Percentiles rank a stretch among this genome's conserved stretches.
These are phyloP conservation scores for Xylaria sp. DNA, from an alignment of 2,329 filamentous ascomycete genomes.

Conservation along the genomic window DNA sequence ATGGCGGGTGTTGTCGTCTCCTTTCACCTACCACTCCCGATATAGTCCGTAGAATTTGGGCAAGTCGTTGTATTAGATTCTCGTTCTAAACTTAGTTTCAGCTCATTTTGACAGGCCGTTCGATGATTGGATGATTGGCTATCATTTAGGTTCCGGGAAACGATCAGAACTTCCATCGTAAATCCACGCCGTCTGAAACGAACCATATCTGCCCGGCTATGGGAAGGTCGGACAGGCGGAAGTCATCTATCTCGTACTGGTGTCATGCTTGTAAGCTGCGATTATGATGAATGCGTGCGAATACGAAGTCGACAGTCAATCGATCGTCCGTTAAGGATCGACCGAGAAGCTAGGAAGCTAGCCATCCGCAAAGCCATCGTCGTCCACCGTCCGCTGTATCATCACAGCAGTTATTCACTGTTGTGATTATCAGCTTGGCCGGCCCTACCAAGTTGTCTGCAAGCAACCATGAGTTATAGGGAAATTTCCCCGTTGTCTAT, in stretches of 20 bases:
- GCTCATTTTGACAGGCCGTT: too few relatives aligned
- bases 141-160: too few relatives aligned
- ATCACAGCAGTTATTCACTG: neutral
- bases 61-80: neutral
- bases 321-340: neutral
- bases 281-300: neutral
- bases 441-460: too few relatives aligned
- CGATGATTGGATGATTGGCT: too few relatives aligned
- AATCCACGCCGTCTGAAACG: too few relatives aligned
- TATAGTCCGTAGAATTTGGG: too few relatives aligned
- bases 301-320: neutral
- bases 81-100: neutral
- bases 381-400: neutral
- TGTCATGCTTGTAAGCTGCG: neutral
- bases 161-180: too few relatives aligned
- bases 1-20: neutral
- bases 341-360: neutral
- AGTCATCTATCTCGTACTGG: neutral
- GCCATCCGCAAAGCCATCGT: neutral
- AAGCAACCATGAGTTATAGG: too few relatives aligned
- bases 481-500: too few relatives aligned
- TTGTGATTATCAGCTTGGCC: too few relatives aligned
- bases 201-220: too few relatives aligned
- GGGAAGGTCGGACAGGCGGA: neutral
- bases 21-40: neutral